Conservation (phyloP, 176 grass and related monocot genomes). For the Cenchrus americanus region DNA sequence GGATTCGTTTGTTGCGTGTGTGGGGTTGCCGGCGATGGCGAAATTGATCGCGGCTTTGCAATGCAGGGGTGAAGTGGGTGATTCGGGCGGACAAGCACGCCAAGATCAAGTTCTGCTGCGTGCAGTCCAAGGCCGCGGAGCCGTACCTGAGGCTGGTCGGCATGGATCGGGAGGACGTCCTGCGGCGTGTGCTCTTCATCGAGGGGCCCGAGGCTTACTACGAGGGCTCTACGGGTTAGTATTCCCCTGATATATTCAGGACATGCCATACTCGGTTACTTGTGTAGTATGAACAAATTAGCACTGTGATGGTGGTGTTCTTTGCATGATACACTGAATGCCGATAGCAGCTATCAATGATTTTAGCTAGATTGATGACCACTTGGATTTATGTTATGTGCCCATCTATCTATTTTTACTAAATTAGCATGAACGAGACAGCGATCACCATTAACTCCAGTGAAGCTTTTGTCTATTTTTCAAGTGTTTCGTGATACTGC, state of each 20-base stretch:
- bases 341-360: background rate
- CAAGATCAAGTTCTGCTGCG: constrained; percentile 96
- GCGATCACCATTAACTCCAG: background rate
- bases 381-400: background rate
- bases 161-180: constrained; percentile 79
- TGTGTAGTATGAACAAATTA: constrained; percentile 18
- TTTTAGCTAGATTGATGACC: background rate
- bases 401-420: background rate
- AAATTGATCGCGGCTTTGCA: background rate
- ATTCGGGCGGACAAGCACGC: constrained; percentile 74
- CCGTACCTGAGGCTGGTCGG: constrained; percentile 78
- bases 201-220: constrained; percentile 84
- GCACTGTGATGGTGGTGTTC: background rate
- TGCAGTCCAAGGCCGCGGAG: constrained; percentile 90
- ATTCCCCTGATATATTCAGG: background rate
- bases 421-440: background rate
- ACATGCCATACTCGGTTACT: background rate
- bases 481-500: background rate
- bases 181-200: constrained; percentile 78
- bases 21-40: background rate
- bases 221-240: constrained; percentile 79
- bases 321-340: background rate
- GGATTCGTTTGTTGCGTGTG: background rate
- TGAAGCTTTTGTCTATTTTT: constrained; percentile 10
- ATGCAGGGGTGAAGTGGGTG: constrained; percentile 83